Evolutionary conservation across 371 early-diverging fungal species (phyloP).

Genomic region (Furculomyces boomerangus): DNA sequence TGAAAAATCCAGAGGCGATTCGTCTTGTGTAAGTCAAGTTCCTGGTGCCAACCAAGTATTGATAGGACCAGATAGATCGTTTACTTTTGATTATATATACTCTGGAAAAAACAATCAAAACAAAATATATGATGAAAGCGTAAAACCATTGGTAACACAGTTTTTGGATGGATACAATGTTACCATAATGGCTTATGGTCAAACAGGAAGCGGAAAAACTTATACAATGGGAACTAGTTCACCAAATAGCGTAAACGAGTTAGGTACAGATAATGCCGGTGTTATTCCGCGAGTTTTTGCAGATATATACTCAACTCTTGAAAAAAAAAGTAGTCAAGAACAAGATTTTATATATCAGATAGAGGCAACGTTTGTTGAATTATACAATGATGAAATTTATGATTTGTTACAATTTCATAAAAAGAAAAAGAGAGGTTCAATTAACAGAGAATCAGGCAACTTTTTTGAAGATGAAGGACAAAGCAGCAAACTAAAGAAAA

Average conservation of each 20-base stretch:
- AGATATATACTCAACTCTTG: constrained; percentile 12
- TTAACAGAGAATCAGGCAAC: not conserved
- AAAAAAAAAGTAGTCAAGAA: constrained; percentile 1
- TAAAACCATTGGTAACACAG: constrained; percentile 50
- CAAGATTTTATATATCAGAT: constrained; percentile 31
- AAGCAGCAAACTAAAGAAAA: constrained; percentile 18
- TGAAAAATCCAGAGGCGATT: constrained; percentile 14
- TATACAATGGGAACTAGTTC: constrained; percentile 81
- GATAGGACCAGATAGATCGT: constrained; percentile 29
- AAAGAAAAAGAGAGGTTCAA: constrained; percentile 22
- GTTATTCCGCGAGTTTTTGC: constrained; percentile 18
- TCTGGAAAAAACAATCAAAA: constrained; percentile 50
- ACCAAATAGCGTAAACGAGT: constrained; percentile 33
- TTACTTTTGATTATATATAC: constrained; percentile 81
- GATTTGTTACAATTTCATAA: constrained; percentile 54
- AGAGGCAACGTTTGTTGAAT: constrained; percentile 69
- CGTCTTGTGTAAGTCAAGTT: constrained; percentile 18
- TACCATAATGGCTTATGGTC: constrained; percentile 74
- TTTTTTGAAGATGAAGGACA: not conserved
- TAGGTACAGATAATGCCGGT: constrained; percentile 1
- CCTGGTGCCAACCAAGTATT: constrained; percentile 21
- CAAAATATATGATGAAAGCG: constrained; percentile 51
- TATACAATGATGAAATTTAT: constrained; percentile 93
- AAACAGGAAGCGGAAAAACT: constrained; percentile 86
- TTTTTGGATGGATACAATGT: constrained; percentile 75